A percentile compares a stretch with the other conserved stretches of the same genome.
Evolutionary conservation across 495 filamentous ascomycete species (phyloP).

Genomic region (Xylaria bambusicola): DNA sequence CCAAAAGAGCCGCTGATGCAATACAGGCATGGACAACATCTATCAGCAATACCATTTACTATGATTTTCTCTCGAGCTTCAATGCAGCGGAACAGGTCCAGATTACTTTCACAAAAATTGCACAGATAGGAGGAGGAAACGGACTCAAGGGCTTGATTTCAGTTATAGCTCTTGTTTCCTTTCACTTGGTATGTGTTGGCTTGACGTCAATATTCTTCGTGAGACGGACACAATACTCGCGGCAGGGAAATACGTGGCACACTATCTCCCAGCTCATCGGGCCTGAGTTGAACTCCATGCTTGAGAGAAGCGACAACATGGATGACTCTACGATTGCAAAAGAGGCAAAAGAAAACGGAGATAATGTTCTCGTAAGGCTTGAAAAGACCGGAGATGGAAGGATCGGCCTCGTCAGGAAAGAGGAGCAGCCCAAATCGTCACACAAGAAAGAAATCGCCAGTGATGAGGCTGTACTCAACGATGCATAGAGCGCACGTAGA

Average conservation of each 20-base stretch:
- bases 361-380: neutral
- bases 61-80: neutral
- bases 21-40: neutral
- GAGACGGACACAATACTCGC: neutral
- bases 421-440: conserved; percentile 28
- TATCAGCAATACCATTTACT: neutral
- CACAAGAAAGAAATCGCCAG: too few relatives aligned
- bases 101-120: neutral
- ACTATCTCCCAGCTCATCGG: neutral
- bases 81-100: neutral
- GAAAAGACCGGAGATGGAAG: neutral
- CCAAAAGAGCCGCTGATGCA: conserved; percentile 1
- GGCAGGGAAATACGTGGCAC: conserved; percentile 3
- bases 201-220: neutral
- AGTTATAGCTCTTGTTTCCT: neutral
- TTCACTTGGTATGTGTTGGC: neutral
- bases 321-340: neutral
- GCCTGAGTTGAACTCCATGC: neutral
- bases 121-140: neutral
- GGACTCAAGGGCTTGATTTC: neutral
- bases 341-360: neutral
- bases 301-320: neutral
- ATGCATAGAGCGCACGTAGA: too few relatives aligned
- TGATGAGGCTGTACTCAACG: too few relatives aligned
- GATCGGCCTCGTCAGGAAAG: too few relatives aligned